Evolutionary conservation across 352 stramenopile species (phyloP).

Genomic region (Thraustochytrium striatum): DNA sequence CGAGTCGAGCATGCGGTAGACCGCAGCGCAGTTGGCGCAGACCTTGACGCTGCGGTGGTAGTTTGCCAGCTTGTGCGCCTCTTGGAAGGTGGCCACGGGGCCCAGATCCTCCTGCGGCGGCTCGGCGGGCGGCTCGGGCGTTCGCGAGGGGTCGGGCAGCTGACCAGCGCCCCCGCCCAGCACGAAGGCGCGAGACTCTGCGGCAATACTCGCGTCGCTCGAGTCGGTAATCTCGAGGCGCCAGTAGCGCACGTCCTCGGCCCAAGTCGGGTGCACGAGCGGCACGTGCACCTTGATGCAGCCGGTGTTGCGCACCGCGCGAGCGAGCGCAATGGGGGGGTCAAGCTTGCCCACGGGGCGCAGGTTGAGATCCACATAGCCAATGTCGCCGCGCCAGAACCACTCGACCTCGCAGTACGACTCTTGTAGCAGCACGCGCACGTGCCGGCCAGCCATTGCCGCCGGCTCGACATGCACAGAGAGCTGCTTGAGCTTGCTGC

Average conservation of each 20-base stretch:
- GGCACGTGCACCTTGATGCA: neutral
- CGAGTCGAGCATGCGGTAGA: constrained; percentile 6
- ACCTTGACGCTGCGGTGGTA: constrained; percentile 21
- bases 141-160: neutral
- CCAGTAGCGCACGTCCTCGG: neutral
- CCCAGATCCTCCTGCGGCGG: neutral
- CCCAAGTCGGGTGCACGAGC: neutral
- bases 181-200: neutral
- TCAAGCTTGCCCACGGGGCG: neutral
- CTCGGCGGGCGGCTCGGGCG: neutral
- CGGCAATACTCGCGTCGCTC: neutral
- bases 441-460: neutral
- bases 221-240: neutral
- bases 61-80: constrained; percentile 1
- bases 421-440: constrained; percentile 13
- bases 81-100: neutral
- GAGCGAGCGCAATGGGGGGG: neutral
- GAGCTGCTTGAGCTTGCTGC: neutral
- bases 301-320: constrained; percentile 1
- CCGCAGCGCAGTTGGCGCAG: neutral
- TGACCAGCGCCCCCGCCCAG: neutral
- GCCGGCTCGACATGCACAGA: neutral
- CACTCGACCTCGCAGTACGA: neutral
- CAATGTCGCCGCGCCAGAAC: constrained; percentile 2
- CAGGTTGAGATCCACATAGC: constrained; percentile 12